These are phyloP conservation scores for Candida insectalens DNA, from an alignment of 805 yeast genomes.

Conservation along the genomic window DNA sequence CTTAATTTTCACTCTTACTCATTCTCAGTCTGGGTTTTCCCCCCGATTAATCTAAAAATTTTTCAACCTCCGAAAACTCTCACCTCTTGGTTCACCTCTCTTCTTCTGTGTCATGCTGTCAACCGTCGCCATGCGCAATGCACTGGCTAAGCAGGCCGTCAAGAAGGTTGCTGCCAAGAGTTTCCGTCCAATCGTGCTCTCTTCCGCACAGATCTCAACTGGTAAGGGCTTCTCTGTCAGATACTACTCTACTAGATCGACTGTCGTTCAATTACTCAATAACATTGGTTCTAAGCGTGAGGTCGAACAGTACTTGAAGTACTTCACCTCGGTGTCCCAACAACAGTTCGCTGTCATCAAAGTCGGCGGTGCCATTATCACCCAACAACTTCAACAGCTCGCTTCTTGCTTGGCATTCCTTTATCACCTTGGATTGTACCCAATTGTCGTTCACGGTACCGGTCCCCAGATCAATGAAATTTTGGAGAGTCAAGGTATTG, in stretches of 20 bases:
- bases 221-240: constrained; percentile 9
- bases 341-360: constrained; percentile 98
- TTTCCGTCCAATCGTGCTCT: constrained; percentile 11
- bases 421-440: constrained; percentile 95
- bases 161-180: constrained; percentile 8
- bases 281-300: constrained; percentile 96
- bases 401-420: constrained; percentile 94
- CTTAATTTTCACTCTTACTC: no score
- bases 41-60: no score
- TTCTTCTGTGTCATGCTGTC: not conserved
- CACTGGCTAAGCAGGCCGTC: constrained; percentile 16
- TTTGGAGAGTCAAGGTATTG: constrained; percentile 88
- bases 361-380: constrained; percentile 98
- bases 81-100: no score
- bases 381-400: constrained; percentile 84
- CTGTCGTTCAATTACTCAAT: constrained; percentile 89
- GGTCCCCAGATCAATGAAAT: constrained; percentile 98
- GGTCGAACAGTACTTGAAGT: constrained; percentile 94
- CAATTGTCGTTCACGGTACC: constrained; percentile 95
- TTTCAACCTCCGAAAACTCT: no score
- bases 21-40: no score
- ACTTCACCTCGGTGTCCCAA: constrained; percentile 90
- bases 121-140: constrained; percentile 7
- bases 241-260: constrained; percentile 70
- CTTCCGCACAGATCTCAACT: constrained; percentile 6